These are phyloP conservation scores for Chamaecrista fasciculata DNA, from an alignment of 306 rosid species.

Conservation along the genomic window DNA sequence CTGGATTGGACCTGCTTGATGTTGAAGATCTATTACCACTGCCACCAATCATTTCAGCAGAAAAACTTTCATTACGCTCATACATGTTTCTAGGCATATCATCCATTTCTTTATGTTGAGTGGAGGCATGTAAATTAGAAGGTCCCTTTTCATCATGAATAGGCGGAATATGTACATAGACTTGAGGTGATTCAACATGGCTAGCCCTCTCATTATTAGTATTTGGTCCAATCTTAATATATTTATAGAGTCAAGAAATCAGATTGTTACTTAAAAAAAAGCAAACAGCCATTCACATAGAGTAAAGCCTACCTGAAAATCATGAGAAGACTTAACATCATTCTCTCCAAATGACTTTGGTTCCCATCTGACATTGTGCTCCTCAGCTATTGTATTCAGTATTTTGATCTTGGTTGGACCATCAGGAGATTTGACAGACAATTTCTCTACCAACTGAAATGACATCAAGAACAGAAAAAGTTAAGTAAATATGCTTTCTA, in stretches of 20 bases:
- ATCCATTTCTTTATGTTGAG: constrained; percentile 38
- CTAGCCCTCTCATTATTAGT: constrained; percentile 42
- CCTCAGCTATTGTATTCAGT: constrained; percentile 61
- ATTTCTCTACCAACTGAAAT: constrained; percentile 82
- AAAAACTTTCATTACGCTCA: constrained; percentile 39
- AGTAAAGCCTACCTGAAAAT: constrained; percentile 41
- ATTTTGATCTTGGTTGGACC: constrained; percentile 59
- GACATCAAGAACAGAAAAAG: constrained; percentile 27
- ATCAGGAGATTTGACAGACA: constrained; percentile 89
- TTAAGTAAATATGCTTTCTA: background rate
- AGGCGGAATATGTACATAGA: constrained; percentile 41
- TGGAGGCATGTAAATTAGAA: constrained; percentile 41
- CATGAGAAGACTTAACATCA: constrained; percentile 33
- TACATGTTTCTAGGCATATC: constrained; percentile 31
- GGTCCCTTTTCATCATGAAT: constrained; percentile 42
- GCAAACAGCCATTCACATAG: background rate
- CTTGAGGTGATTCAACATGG: constrained; percentile 49
- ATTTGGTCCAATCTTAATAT: constrained; percentile 61
- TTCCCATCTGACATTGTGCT: constrained; percentile 64
- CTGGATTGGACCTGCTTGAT: constrained; percentile 38
- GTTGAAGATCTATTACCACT: constrained; percentile 33
- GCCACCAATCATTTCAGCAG: constrained; percentile 33
- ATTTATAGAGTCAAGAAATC: constrained; percentile 19
- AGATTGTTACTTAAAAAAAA: constrained; percentile 13
- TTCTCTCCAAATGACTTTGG: constrained; percentile 45